phyloP scores from a whole-genome alignment of 306 rosid genomes.

The Coriaria nepalensis region DNA sequence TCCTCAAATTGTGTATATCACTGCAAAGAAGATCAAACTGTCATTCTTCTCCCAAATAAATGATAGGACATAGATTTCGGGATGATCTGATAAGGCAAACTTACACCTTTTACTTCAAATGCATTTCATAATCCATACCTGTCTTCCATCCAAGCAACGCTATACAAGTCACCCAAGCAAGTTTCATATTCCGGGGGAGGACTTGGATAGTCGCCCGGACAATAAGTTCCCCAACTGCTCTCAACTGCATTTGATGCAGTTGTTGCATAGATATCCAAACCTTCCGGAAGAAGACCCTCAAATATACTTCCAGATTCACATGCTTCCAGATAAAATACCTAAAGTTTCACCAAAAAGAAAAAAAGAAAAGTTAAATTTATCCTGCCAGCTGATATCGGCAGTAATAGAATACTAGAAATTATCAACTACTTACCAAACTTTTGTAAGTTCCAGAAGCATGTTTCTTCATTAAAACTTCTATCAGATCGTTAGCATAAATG shows the following conservation, averaged over 20 bases:
- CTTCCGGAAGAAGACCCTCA: constrained; percentile 82
- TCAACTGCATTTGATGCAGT: constrained; percentile 80
- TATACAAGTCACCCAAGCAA: constrained; percentile 81
- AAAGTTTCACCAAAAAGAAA: no score
- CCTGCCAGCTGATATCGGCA: no score
- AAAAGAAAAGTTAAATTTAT: no score
- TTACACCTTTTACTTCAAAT: not conserved
- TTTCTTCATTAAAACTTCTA: constrained; percentile 57
- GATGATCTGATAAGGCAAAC: no score
- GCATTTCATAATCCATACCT: constrained; percentile 30
- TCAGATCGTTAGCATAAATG: constrained; percentile 52
- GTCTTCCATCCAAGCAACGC: constrained; percentile 97
- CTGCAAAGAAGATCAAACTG: constrained; percentile 35
- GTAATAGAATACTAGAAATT: no score
- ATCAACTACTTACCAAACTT: constrained; percentile 45
- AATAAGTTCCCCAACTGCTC: constrained; percentile 95
- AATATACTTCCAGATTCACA: constrained; percentile 95
- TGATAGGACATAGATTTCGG: no score
- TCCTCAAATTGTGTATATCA: constrained; percentile 61
- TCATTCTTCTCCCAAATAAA: not conserved
- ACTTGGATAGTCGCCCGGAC: constrained; percentile 75
- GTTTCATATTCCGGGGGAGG: constrained; percentile 82
- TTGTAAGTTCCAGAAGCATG: constrained; percentile 69
- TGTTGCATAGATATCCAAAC: constrained; percentile 72
- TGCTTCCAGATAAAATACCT: constrained; percentile 95